These are phyloP conservation scores for Herpetospermum pedunculosum DNA, from an alignment of 306 rosid genomes.

Conservation along the genomic window DNA sequence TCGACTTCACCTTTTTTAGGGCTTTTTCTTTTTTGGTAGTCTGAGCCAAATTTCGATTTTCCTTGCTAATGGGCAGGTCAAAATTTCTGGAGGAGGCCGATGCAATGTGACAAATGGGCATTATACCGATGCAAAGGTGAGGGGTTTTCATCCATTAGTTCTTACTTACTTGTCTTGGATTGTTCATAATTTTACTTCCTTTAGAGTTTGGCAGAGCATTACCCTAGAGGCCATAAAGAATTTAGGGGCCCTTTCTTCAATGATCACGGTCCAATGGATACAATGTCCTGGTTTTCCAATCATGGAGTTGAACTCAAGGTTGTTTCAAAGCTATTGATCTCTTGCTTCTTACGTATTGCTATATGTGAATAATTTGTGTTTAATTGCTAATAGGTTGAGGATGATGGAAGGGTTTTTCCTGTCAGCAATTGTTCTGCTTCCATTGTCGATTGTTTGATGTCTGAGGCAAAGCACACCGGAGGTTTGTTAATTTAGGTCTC, in stretches of 20 bases:
- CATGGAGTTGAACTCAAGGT: constrained; percentile 93
- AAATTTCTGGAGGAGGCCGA: constrained; percentile 88
- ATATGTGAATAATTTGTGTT: constrained; percentile 17
- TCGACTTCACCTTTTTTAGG: neutral
- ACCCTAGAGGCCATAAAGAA: constrained; percentile 91
- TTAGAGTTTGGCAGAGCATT: constrained; percentile 83
- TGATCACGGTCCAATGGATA: constrained; percentile 57
- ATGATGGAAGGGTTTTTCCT: constrained; percentile 93
- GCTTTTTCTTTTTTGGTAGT: neutral
- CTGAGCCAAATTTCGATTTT: too few species aligned
- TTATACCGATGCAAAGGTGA: constrained; percentile 52
- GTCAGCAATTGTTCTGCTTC: constrained; percentile 83
- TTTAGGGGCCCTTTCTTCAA: constrained; percentile 78
- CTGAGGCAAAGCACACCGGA: constrained; percentile 47
- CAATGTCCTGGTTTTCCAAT: constrained; percentile 90
- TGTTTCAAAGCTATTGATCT: constrained; percentile 2
- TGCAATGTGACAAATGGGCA: constrained; percentile 96
- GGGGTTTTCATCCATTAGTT: neutral
- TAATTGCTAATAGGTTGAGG: constrained; percentile 46
- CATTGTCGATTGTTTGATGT: constrained; percentile 72
- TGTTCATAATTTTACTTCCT: neutral
- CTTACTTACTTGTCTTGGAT: neutral
- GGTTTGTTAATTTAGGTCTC: constrained; percentile 41
- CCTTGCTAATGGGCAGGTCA: constrained; percentile 62
- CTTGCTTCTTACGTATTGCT: constrained; percentile 17